Percentiles rank a stretch among this genome's conserved stretches.
Conservation (phyloP, 2,329 filamentous ascomycete species). For the Scedosporium minutisporum region DNA sequence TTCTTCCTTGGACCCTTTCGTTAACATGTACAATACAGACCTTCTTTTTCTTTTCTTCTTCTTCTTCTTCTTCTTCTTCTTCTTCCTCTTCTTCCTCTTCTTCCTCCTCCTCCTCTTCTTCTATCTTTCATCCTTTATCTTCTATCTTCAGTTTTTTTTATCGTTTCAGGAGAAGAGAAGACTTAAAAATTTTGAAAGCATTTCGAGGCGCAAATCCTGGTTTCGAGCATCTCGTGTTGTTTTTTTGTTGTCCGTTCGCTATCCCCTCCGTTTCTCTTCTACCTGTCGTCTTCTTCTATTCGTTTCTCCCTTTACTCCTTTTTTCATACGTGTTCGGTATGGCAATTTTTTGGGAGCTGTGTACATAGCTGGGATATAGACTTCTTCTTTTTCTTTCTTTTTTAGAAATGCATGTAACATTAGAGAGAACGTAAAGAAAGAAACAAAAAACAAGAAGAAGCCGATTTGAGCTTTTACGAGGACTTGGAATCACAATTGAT, state of each 20-base stretch:
- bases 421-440: neutral
- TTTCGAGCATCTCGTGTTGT: neutral
- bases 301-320: neutral
- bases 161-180: neutral
- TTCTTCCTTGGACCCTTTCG: neutral
- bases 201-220: neutral
- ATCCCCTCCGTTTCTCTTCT: neutral
- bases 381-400: neutral
- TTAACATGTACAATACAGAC: neutral
- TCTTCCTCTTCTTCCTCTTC: neutral
- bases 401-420: neutral
- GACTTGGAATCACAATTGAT: no score
- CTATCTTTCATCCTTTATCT: neutral
- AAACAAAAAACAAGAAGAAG: neutral
- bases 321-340: neutral
- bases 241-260: conserved; percentile 2
- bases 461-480: neutral
- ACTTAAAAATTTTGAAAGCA: neutral
- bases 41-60: neutral
- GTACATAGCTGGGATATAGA: neutral
- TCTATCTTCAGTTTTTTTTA: neutral
- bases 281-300: neutral
- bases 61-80: neutral
- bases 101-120: neutral
- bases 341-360: neutral